phyloP scores from a whole-genome alignment of 164 flowering plant species.

The Dillenia turbinata region DNA sequence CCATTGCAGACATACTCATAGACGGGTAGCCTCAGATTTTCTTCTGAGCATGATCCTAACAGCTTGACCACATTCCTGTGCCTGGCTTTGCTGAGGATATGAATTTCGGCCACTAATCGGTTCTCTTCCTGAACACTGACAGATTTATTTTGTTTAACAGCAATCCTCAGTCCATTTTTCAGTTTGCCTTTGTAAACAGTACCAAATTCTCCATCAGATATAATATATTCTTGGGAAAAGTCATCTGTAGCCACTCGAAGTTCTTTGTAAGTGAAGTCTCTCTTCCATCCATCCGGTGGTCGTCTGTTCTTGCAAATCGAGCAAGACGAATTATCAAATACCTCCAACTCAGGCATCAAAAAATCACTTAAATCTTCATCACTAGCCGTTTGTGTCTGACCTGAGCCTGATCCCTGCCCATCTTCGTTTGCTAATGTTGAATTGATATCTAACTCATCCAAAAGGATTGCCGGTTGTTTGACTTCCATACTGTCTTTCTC shows the following conservation, averaged over 20 bases:
- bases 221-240: conserved; percentile 33
- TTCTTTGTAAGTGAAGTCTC: conserved; percentile 42
- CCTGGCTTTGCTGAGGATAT: conserved; percentile 51
- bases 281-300: conserved; percentile 32
- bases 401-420: conserved; percentile 9
- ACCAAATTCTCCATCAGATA: conserved; percentile 70
- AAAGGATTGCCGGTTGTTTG: conserved; percentile 7
- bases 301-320: conserved; percentile 40
- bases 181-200: conserved; percentile 46
- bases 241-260: conserved; percentile 43
- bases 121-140: conserved; percentile 58
- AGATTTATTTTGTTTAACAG: conserved; percentile 51
- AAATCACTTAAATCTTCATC: neutral
- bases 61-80: conserved; percentile 58
- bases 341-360: conserved; percentile 10
- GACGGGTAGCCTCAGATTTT: conserved; percentile 48
- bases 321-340: conserved; percentile 26
- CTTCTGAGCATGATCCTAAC: conserved; percentile 54
- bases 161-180: conserved; percentile 34
- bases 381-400: conserved; percentile 9
- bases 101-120: conserved; percentile 47
- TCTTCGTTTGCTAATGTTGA: conserved; percentile 5
- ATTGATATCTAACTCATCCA: conserved; percentile 1
- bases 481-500: conserved; percentile 13
- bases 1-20: conserved; percentile 63